phyloP scores from a whole-genome alignment of 805 yeast genomes.

The Yamadazyma olivae region DNA sequence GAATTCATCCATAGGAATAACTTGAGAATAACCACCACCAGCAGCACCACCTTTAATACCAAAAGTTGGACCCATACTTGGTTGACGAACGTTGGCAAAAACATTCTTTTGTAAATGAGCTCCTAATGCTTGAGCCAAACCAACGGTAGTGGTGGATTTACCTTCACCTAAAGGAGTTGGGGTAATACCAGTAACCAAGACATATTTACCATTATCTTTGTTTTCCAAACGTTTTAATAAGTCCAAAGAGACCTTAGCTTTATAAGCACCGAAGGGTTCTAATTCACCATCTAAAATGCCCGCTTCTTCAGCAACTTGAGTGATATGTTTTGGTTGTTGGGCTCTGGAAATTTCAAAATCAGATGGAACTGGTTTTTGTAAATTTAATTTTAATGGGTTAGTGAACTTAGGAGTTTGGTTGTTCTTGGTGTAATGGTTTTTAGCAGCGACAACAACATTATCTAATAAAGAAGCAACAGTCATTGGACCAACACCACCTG shows the following conservation, averaged over 20 bases:
- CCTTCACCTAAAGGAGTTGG: slow-evolving; percentile 89
- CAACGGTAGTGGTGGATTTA: slow-evolving; percentile 80
- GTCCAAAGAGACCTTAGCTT: slow-evolving; percentile 66
- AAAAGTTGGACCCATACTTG: slow-evolving; percentile 86
- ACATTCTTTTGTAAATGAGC: slow-evolving; percentile 69
- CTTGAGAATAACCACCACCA: slow-evolving; percentile 87
- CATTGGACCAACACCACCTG: slow-evolving; percentile 94
- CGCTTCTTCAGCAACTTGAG: slow-evolving; percentile 65
- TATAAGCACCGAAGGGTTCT: slow-evolving; percentile 72
- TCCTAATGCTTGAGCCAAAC: slow-evolving; percentile 76
- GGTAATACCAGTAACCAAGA: slow-evolving; percentile 78
- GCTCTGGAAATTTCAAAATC: slow-evolving; percentile 77
- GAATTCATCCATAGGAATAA: slow-evolving; percentile 86
- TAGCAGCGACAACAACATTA: slow-evolving; percentile 69
- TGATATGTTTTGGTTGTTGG: slow-evolving; percentile 69
- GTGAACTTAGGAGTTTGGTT: slow-evolving; percentile 41
- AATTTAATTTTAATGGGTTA: slow-evolving; percentile 53
- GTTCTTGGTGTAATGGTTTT: slow-evolving; percentile 28
- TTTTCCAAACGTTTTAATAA: slow-evolving; percentile 50
- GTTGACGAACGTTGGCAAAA: slow-evolving; percentile 82
- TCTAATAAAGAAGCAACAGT: slow-evolving; percentile 79
- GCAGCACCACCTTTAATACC: slow-evolving; percentile 92
- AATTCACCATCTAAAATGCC: slow-evolving; percentile 66
- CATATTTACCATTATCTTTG: slow-evolving; percentile 66
- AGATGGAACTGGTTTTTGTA: slow-evolving; percentile 71